Evolutionary conservation across 1,139 yeast species (phyloP).

Genomic region (Magnusiomyces clavatus): DNA sequence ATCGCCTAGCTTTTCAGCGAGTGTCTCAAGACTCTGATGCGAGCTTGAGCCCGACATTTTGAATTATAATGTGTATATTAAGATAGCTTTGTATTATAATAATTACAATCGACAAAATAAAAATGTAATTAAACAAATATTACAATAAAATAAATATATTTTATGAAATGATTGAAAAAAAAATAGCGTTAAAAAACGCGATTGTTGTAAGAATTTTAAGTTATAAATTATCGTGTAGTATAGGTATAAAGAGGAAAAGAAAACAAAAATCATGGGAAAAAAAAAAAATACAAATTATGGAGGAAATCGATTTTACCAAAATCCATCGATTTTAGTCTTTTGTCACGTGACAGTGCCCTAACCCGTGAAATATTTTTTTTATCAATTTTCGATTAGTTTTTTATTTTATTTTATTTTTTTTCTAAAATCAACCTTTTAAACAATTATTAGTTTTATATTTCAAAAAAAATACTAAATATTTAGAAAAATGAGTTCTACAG

Average conservation of each 20-base stretch:
- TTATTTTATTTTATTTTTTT: conserved; percentile 1
- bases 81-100: not conserved
- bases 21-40: conserved; percentile 14
- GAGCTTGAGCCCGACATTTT: conserved; percentile 1
- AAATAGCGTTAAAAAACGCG: too few species aligned
- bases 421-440: not conserved
- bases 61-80: too few species aligned
- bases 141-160: not conserved
- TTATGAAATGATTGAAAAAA: not conserved
- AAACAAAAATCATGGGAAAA: not conserved
- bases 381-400: not conserved
- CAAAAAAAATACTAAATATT: not conserved
- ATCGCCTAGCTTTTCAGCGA: conserved; percentile 19
- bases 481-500: conserved; percentile 1
- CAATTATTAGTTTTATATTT: not conserved
- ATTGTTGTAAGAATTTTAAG: too few species aligned
- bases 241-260: not conserved
- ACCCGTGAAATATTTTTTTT: not conserved
- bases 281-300: not conserved
- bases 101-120: not conserved
- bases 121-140: not conserved
- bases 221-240: not conserved
- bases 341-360: conserved; percentile 3
- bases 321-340: not conserved
- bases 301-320: not conserved